phyloP scores from a whole-genome alignment of 208 protist genomes.

The Crithidia sp. region DNA sequence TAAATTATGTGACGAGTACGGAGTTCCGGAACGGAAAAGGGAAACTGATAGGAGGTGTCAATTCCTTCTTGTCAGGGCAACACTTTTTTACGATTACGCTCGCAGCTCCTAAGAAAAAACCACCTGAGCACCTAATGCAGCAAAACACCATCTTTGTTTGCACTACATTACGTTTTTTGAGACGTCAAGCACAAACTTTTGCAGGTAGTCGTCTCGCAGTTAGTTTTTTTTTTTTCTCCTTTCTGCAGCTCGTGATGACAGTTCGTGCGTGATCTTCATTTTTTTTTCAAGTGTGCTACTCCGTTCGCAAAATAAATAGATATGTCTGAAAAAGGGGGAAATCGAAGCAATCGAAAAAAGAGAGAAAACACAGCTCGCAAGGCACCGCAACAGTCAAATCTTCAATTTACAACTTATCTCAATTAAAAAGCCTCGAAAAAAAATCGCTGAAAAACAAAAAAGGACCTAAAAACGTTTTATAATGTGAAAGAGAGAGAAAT shows the following conservation, averaged over 20 bases:
- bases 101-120: background rate
- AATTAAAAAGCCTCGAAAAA: background rate
- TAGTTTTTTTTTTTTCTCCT: background rate
- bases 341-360: no score
- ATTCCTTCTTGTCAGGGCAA: background rate
- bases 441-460: conserved; percentile 3
- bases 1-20: conserved; percentile 21
- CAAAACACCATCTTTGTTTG: background rate
- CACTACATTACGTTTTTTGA: background rate
- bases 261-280: background rate
- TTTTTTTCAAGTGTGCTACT: background rate
- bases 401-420: no score
- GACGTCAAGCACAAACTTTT: background rate
- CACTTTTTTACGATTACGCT: background rate
- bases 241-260: background rate
- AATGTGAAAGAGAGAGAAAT: conserved; percentile 14
- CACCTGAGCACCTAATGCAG: background rate
- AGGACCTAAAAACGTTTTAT: conserved; percentile 30
- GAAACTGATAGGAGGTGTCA: background rate
- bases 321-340: conserved; percentile 6
- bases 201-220: background rate
- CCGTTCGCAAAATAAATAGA: background rate
- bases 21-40: conserved; percentile 1
- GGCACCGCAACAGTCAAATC: no score
- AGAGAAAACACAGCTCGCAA: no score